These are phyloP conservation scores for Lentinus tigrinus DNA, from an alignment of 768 basidiomycete genomes.

Conservation along the genomic window DNA sequence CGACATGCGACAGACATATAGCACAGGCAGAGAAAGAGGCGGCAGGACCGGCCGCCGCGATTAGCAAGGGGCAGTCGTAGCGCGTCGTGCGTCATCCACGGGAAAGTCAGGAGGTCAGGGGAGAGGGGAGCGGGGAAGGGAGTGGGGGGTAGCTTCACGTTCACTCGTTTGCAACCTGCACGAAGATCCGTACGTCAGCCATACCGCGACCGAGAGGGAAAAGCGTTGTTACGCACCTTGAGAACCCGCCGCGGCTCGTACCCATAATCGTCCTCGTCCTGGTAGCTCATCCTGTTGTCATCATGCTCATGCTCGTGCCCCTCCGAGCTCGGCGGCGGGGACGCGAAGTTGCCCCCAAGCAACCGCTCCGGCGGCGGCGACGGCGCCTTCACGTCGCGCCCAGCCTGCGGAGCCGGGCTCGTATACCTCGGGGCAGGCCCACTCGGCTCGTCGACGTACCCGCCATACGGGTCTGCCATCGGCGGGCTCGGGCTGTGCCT, in stretches of 20 bases:
- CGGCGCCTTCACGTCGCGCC: not conserved
- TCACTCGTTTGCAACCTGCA: constrained; percentile 17
- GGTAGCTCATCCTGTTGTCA: constrained; percentile 27
- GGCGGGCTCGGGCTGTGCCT: constrained; percentile 15
- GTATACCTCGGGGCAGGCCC: not conserved
- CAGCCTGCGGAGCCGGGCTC: constrained; percentile 6
- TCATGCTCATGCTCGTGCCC: constrained; percentile 19
- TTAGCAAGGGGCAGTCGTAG: constrained; percentile 1
- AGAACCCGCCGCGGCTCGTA: constrained; percentile 30
- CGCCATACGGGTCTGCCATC: constrained; percentile 26
- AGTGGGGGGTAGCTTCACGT: not conserved
- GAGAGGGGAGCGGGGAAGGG: not conserved
- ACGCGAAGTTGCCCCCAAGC: constrained; percentile 17
- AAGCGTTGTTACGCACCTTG: constrained; percentile 21
- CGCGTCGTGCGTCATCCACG: constrained; percentile 7
- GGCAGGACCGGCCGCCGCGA: not conserved
- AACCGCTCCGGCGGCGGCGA: constrained; percentile 5
- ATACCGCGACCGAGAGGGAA: not conserved
- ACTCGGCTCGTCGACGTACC: constrained; percentile 16
- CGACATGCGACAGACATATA: not conserved
- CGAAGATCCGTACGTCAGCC: not conserved
- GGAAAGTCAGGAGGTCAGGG: not conserved
- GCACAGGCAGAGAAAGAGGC: not conserved
- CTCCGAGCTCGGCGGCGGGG: constrained; percentile 20
- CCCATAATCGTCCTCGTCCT: constrained; percentile 35